Percentiles rank a stretch among this genome's conserved stretches.
Conservation (phyloP, 2,329 filamentous ascomycete genomes). For the Aspergillus glaucus region DNA sequence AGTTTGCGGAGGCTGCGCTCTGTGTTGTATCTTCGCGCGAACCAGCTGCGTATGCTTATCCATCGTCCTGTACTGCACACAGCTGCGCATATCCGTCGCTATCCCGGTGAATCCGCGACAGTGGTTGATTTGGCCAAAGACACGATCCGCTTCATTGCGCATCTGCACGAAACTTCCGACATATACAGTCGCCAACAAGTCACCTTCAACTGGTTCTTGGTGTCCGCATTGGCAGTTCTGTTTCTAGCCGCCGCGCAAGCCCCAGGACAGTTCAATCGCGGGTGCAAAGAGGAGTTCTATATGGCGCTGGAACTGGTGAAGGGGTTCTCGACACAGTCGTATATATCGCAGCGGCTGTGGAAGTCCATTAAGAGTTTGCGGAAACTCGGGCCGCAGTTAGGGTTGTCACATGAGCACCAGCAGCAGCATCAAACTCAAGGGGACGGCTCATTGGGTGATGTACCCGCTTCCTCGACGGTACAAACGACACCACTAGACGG, state of each 20-base stretch:
- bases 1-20: constrained; percentile 68
- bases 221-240: constrained; percentile 56
- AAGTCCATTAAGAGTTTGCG: constrained; percentile 56
- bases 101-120: constrained; percentile 64
- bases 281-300: constrained; percentile 59
- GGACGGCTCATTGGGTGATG: neutral
- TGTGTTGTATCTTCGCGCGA: constrained; percentile 78
- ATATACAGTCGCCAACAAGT: constrained; percentile 58
- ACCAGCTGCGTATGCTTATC: constrained; percentile 83
- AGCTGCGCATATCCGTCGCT: constrained; percentile 65
- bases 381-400: constrained; percentile 54
- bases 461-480: constrained; percentile 38
- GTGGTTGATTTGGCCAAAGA: constrained; percentile 60
- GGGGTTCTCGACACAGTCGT: constrained; percentile 53
- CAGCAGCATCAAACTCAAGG: neutral
- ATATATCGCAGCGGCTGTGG: constrained; percentile 57
- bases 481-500: constrained; percentile 42
- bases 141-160: constrained; percentile 55
- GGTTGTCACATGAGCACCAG: constrained; percentile 37
- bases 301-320: constrained; percentile 59
- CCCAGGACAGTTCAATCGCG: constrained; percentile 51
- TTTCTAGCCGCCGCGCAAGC: constrained; percentile 60
- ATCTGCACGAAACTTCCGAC: constrained; percentile 54
- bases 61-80: constrained; percentile 79
- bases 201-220: constrained; percentile 60